Conservation (phyloP, 163 green algal genomes). For the Trebouxia gelatinosa region DNA sequence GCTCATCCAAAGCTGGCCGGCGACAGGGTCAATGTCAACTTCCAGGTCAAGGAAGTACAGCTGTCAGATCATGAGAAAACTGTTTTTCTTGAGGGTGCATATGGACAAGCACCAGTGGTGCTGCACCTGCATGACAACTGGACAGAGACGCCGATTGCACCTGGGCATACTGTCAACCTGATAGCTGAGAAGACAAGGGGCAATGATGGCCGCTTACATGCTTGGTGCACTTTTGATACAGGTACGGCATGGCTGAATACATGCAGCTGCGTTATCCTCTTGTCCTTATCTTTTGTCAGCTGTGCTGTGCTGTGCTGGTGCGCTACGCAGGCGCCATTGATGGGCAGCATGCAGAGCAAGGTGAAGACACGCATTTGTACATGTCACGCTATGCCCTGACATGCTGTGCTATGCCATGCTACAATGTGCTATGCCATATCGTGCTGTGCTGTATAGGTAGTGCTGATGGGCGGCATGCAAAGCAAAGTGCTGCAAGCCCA, state of each 20-base stretch:
- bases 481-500: slow-evolving; percentile 26
- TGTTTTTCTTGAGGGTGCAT: slow-evolving; percentile 52
- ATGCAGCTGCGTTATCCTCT: too few relatives aligned
- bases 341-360: too few relatives aligned
- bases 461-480: slow-evolving; percentile 47
- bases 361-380: too few relatives aligned
- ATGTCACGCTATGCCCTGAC: too few relatives aligned
- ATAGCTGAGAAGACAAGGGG: slow-evolving; percentile 36
- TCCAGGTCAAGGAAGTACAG: slow-evolving; percentile 52
- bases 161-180: slow-evolving; percentile 62
- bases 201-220: slow-evolving; percentile 33
- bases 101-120: slow-evolving; percentile 40
- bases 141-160: slow-evolving; percentile 44
- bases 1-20: not conserved
- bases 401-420: too few relatives aligned
- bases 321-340: too few relatives aligned
- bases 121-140: slow-evolving; percentile 58
- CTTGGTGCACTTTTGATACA: slow-evolving; percentile 23
- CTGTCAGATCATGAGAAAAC: slow-evolving; percentile 26
- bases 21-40: slow-evolving; percentile 38
- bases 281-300: too few relatives aligned
- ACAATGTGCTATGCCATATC: too few relatives aligned
- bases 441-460: too few relatives aligned
- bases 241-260: too few relatives aligned
- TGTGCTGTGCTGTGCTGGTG: too few relatives aligned